A percentile compares a stretch with the other conserved stretches of the same genome.
These are phyloP conservation scores for Theobroma grandiflorum DNA, from an alignment of 441 rosid genomes.

Conservation along the genomic window DNA sequence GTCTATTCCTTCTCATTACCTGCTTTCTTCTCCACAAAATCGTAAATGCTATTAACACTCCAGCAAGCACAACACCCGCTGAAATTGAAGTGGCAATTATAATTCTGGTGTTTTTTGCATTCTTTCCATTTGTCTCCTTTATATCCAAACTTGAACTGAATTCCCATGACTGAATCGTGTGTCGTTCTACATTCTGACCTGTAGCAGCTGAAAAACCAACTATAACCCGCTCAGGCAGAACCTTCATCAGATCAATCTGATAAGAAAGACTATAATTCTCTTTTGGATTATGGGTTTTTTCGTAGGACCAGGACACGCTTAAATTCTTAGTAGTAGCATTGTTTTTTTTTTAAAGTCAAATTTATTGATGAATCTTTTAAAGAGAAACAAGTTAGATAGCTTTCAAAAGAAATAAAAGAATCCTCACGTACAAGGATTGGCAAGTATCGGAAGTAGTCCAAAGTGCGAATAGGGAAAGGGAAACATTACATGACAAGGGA, in stretches of 20 bases:
- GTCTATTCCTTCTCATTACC: not conserved
- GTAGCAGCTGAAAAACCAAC: slow-evolving; percentile 43
- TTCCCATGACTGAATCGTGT: slow-evolving; percentile 23
- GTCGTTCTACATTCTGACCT: slow-evolving; percentile 2
- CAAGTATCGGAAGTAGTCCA: no score
- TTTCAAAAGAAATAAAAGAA: no score
- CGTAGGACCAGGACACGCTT: slow-evolving; percentile 44
- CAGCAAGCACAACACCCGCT: slow-evolving; percentile 1
- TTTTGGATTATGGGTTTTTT: slow-evolving; percentile 12
- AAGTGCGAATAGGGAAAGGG: no score
- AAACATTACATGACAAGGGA: no score
- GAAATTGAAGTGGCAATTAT: slow-evolving; percentile 20
- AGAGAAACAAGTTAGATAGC: no score
- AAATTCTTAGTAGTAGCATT: slow-evolving; percentile 39
- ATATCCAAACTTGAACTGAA: slow-evolving; percentile 13
- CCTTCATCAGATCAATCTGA: slow-evolving; percentile 34
- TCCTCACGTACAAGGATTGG: no score
- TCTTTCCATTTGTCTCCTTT: slow-evolving; percentile 1
- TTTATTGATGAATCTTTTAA: no score
- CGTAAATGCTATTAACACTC: not conserved
- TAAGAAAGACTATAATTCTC: slow-evolving; percentile 41
- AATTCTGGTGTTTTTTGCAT: not conserved
- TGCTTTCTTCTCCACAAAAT: slow-evolving; percentile 23
- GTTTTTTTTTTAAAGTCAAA: no score
- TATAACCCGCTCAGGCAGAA: slow-evolving; percentile 37